A percentile compares a stretch with the other conserved stretches of the same genome.
Conservation (phyloP, 108 stramenopile genomes). For the Poteriospumella lacustris region DNA sequence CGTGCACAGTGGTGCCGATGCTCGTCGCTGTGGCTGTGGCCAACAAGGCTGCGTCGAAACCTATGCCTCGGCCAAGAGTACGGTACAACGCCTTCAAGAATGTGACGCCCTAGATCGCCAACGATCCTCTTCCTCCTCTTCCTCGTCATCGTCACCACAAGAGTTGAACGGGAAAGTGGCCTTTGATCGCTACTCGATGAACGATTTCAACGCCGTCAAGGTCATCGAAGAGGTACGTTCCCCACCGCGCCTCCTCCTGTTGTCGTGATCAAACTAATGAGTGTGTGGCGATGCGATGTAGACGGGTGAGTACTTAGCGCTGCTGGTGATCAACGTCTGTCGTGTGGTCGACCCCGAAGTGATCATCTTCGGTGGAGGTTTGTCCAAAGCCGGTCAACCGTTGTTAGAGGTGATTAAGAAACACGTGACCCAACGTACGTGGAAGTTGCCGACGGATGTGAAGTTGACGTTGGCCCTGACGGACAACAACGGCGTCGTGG, state of each 20-base stretch:
- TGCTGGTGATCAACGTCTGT: slow-evolving; percentile 43
- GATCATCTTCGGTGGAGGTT: slow-evolving; percentile 43
- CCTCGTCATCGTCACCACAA: not conserved
- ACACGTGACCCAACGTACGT: not conserved
- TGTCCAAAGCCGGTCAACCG: slow-evolving; percentile 35
- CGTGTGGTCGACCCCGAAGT: slow-evolving; percentile 45
- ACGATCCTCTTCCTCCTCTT: not conserved
- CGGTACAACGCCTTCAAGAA: not conserved
- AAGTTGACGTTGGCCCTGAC: not conserved
- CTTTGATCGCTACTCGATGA: not conserved
- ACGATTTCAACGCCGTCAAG: not conserved
- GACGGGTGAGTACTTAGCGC: slow-evolving; percentile 33
- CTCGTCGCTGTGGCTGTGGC: slow-evolving; percentile 44
- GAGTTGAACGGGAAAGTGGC: not conserved
- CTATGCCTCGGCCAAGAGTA: slow-evolving; percentile 43
- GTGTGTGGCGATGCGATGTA: not conserved
- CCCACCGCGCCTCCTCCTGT: not conserved
- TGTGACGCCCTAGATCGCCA: not conserved
- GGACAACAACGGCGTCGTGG: not conserved
- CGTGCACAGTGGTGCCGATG: slow-evolving; percentile 20
- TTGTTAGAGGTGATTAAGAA: slow-evolving; percentile 24
- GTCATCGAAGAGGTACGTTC: not conserved
- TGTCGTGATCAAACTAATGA: not conserved
- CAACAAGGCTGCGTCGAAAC: slow-evolving; percentile 45
- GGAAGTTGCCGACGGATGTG: slow-evolving; percentile 21